Percentiles rank a stretch among this genome's conserved stretches.
phyloP scores from a whole-genome alignment of 495 filamentous ascomycete genomes.

The Zalerion maritima region DNA sequence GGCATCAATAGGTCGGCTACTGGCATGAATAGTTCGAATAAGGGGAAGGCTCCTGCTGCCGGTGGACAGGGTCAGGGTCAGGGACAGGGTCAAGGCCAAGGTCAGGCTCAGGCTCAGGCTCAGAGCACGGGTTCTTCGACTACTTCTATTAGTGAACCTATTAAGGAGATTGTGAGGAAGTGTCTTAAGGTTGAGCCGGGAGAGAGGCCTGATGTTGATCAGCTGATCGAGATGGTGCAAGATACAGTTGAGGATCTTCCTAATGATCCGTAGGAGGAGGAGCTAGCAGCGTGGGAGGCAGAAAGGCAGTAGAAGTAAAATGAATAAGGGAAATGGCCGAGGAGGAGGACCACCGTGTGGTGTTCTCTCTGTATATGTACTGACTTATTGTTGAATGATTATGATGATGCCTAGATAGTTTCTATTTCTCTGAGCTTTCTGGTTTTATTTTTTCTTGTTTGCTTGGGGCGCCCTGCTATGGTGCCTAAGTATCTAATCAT shows the following conservation, averaged over 20 bases:
- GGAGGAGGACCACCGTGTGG: too few relatives aligned
- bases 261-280: constrained; percentile 29
- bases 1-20: too few relatives aligned
- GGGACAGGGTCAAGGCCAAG: too few relatives aligned
- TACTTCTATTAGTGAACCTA: constrained; percentile 49
- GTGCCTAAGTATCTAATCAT: constrained; percentile 64
- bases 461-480: too few relatives aligned
- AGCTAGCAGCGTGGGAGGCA: not conserved
- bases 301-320: too few relatives aligned
- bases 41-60: constrained; percentile 36
- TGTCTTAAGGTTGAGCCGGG: constrained; percentile 86
- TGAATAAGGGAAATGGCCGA: too few relatives aligned
- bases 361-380: too few relatives aligned
- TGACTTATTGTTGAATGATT: too few relatives aligned
- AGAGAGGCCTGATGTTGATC: constrained; percentile 81
- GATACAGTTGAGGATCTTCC: constrained; percentile 58
- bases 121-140: constrained; percentile 10
- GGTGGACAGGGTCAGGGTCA: constrained; percentile 10
- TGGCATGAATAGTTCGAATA: constrained; percentile 39
- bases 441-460: too few relatives aligned
- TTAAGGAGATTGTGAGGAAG: constrained; percentile 72
- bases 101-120: constrained; percentile 9
- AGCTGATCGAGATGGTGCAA: constrained; percentile 71
- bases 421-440: too few relatives aligned
- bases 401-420: too few relatives aligned